phyloP scores from a whole-genome alignment of 2,329 filamentous ascomycete species.

The Ceratocystis diversiconidia region DNA sequence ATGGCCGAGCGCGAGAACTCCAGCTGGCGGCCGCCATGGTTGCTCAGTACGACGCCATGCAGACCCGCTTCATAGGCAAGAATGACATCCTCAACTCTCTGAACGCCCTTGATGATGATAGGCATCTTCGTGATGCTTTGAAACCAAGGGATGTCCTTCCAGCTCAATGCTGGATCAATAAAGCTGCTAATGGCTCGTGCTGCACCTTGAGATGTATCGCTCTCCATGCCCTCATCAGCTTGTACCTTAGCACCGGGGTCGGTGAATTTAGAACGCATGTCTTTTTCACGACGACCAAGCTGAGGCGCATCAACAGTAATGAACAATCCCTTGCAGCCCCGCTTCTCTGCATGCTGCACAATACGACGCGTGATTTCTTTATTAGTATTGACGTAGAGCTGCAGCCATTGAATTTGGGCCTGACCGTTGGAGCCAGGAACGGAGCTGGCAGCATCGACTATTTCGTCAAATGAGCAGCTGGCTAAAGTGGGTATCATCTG shows the following conservation, averaged over 20 bases:
- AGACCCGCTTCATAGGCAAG: conserved; percentile 69
- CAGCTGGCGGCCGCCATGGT: conserved; percentile 88
- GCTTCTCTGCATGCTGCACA: conserved; percentile 75
- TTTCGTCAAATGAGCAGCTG: conserved; percentile 95
- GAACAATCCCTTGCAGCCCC: conserved; percentile 90
- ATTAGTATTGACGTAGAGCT: conserved; percentile 96
- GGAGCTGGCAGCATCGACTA: conserved; percentile 57
- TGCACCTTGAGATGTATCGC: conserved; percentile 81
- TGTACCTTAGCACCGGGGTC: conserved; percentile 78
- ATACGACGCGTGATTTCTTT: conserved; percentile 80
- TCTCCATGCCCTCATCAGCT: conserved; percentile 43
- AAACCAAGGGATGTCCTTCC: conserved; percentile 94
- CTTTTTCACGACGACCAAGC: conserved; percentile 87
- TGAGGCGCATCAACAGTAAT: conserved; percentile 97
- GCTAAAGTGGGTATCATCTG: conserved; percentile 98
- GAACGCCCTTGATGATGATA: conserved; percentile 90
- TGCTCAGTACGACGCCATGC: conserved; percentile 83
- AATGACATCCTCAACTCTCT: conserved; percentile 88
- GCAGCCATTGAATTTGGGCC: conserved; percentile 87
- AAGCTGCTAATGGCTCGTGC: conserved; percentile 91
- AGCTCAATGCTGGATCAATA: conserved; percentile 86
- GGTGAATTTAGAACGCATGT: conserved; percentile 87
- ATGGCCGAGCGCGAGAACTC: conserved; percentile 82
- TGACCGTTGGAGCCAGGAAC: conserved; percentile 30
- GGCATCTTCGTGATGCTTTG: conserved; percentile 80